Base-by-base conservation (phyloP, 352 stramenopile genomes). In the Globisporangium abappressorium region DNA sequence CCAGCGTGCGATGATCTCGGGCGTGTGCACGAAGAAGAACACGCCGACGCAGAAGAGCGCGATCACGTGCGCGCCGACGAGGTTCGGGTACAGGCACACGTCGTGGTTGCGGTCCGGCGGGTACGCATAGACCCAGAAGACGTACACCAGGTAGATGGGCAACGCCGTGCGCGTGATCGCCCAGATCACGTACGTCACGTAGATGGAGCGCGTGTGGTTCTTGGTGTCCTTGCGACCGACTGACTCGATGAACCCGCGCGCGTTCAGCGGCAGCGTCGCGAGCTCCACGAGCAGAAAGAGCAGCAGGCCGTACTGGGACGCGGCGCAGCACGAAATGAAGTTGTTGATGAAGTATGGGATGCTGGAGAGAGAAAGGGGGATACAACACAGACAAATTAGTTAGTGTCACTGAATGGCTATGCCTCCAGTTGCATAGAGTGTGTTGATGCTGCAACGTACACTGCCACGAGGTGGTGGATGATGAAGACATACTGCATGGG, bases 261-360 rank as follows among this genome's bases (percentile, higher is more conserved):
- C 82, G 43, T 94, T 94, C 30, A 94, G 74, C 12, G 87, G 85
- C 28, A 94, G 73, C 47, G 87, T 94, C 26, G 85, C 83, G 15
- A 94, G 74, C 66, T 94, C 87, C 54, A 94, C 87, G 14, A 94
- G 80, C 57, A 94, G 70, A 47, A 92, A 94, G 33, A 94, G 73
- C 54, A 93, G 68, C 56, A 94, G 66, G 5, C 82, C 85, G 49
- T 91, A 94, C 62, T 93, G 84, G 14, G 80, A 89, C 18, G 85
- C 84, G 12, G 79, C 84, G 61, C 87, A 94, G 73, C 84, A 92
- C 56, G 87, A 87, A 20, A 91, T 69, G 63, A 94, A 94, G 72
- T 94, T 94, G 82, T 94, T 93, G 74, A 94, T 91, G 12, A 87
- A 81, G 69, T 94, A 94, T 41, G 87, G 87, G 11, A 93, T 69